A percentile compares a stretch with the other conserved stretches of the same genome.
Conservation (phyloP, 371 early-diverging fungal genomes). For the Mucor velutinosus region DNA sequence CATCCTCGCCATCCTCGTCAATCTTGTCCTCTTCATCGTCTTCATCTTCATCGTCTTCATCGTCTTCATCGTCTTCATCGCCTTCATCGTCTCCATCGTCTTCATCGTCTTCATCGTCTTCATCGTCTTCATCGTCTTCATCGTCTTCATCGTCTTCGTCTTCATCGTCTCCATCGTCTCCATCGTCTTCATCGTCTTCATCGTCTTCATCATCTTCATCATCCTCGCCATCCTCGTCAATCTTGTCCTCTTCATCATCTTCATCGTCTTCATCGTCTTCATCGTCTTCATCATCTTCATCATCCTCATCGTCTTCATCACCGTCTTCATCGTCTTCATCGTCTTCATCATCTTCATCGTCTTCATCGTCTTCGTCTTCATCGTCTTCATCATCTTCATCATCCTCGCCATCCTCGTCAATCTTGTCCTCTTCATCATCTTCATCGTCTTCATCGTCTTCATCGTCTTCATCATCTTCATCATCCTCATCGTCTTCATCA, state of each 20-base stretch:
- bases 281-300: not conserved
- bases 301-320: not conserved
- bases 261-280: too few species aligned
- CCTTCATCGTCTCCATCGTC: not conserved
- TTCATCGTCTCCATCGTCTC: not conserved
- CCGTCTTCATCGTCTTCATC: not conserved
- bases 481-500: not conserved
- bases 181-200: slow-evolving; percentile 2
- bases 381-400: not conserved
- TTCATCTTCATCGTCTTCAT: not conserved
- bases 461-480: not conserved
- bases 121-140: not conserved
- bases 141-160: not conserved
- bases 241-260: slow-evolving; percentile 1
- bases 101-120: not conserved
- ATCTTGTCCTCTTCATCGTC: not conserved
- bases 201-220: not conserved
- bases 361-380: not conserved
- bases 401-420: not conserved
- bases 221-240: too few species aligned
- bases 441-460: not conserved
- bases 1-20: not conserved
- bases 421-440: not conserved
- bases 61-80: not conserved
- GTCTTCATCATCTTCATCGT: not conserved